Evolutionary conservation across 2,329 filamentous ascomycete genomes (phyloP).

Genomic region (Aspergillus awamori): DNA sequence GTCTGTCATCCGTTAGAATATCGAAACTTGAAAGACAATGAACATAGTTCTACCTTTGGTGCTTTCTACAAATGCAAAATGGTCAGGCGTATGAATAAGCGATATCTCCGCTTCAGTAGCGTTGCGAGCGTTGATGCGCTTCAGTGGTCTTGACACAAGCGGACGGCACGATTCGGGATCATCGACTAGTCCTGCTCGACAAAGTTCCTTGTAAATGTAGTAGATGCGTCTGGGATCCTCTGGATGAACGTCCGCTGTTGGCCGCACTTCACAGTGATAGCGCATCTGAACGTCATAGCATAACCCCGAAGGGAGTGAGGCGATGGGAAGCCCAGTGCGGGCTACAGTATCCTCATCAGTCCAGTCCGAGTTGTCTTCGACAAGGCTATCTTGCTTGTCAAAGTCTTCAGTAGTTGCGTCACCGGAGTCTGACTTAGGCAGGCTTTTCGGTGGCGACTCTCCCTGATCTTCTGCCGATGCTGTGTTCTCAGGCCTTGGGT

Average conservation of each 20-base stretch:
- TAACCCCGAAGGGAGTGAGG: conserved; percentile 69
- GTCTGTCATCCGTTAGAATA: conserved; percentile 39
- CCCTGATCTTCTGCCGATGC: conserved; percentile 11
- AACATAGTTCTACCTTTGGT: conserved; percentile 46
- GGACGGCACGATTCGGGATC: conserved; percentile 55
- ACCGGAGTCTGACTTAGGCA: conserved; percentile 32
- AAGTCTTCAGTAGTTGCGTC: conserved; percentile 24
- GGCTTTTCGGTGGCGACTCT: conserved; percentile 25
- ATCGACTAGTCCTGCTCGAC: conserved; percentile 76
- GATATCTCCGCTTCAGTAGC: conserved; percentile 80
- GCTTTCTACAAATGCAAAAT: conserved; percentile 75
- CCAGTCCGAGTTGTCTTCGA: conserved; percentile 47
- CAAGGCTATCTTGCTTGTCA: conserved; percentile 36
- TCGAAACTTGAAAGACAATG: neutral
- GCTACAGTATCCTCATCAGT: conserved; percentile 39
- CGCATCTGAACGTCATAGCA: conserved; percentile 97
- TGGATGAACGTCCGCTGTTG: conserved; percentile 74
- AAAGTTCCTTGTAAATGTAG: conserved; percentile 88
- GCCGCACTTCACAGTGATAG: conserved; percentile 82
- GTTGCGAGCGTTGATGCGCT: conserved; percentile 73
- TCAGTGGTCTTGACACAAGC: conserved; percentile 58
- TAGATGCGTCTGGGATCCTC: conserved; percentile 93
- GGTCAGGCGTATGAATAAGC: conserved; percentile 73
- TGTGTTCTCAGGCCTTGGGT: conserved; percentile 10
- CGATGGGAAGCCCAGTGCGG: conserved; percentile 48